phyloP scores from a whole-genome alignment of 805 yeast species.

The Blastobotrys peoriensis region DNA sequence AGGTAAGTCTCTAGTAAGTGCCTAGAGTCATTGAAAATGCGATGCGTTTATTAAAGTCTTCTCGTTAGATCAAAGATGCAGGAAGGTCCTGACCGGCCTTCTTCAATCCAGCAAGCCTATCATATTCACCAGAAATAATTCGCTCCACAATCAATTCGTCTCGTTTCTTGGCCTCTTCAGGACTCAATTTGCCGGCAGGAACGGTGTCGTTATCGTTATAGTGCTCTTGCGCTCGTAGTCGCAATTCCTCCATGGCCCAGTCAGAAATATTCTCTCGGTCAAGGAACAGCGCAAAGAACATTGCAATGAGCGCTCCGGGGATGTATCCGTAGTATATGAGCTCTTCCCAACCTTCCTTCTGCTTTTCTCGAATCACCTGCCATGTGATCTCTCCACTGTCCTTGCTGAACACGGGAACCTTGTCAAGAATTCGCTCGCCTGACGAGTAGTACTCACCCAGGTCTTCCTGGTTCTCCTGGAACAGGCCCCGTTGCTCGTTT shows the following conservation, averaged over 20 bases:
- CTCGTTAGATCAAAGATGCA: slow-evolving; percentile 26
- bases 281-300: slow-evolving; percentile 46
- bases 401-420: slow-evolving; percentile 76
- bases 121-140: slow-evolving; percentile 79
- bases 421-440: slow-evolving; percentile 67
- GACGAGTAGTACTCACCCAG: slow-evolving; percentile 46
- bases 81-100: slow-evolving; percentile 32
- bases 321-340: slow-evolving; percentile 65
- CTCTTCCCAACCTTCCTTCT: slow-evolving; percentile 81
- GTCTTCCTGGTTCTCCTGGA: slow-evolving; percentile 55
- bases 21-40: no score
- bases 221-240: slow-evolving; percentile 68
- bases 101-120: slow-evolving; percentile 39
- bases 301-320: slow-evolving; percentile 58
- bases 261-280: slow-evolving; percentile 49
- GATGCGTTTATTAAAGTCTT: no score
- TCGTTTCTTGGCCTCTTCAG: slow-evolving; percentile 56
- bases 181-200: slow-evolving; percentile 32
- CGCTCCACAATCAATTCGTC: slow-evolving; percentile 77
- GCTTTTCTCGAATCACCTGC: slow-evolving; percentile 68
- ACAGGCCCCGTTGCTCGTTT: slow-evolving; percentile 48
- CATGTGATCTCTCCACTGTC: slow-evolving; percentile 73
- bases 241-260: slow-evolving; percentile 81
- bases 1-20: no score
- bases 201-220: slow-evolving; percentile 37